These are phyloP conservation scores for Trichophyton schoenleinii DNA, from an alignment of 2,329 filamentous ascomycete species.

Conservation along the genomic window DNA sequence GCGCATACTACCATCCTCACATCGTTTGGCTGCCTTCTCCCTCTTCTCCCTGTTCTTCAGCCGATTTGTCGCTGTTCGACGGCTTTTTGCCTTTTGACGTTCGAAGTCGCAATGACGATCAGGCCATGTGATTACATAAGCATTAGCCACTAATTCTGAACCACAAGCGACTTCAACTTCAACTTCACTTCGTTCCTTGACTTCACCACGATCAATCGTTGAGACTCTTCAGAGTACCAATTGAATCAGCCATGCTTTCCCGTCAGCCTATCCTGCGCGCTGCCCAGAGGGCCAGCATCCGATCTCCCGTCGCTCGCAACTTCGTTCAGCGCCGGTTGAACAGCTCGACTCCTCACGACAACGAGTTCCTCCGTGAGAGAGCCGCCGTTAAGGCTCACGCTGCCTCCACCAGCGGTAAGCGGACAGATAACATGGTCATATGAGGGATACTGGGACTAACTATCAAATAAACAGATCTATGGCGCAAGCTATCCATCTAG, in stretches of 20 bases:
- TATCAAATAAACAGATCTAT: slow-evolving; percentile 53
- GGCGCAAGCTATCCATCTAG: slow-evolving; percentile 94
- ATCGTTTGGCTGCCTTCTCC: not conserved
- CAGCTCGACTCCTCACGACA: slow-evolving; percentile 55
- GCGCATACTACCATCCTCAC: not conserved
- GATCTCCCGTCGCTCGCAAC: slow-evolving; percentile 39
- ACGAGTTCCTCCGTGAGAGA: slow-evolving; percentile 87
- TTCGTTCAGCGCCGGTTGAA: slow-evolving; percentile 59
- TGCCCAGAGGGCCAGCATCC: slow-evolving; percentile 41
- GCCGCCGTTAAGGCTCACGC: slow-evolving; percentile 85
- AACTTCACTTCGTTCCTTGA: not conserved
- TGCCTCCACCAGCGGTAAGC: slow-evolving; percentile 66
- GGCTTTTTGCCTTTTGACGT: not conserved
- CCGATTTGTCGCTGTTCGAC: not conserved
- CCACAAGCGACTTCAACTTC: not conserved
- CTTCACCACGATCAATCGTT: not conserved
- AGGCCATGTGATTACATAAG: not conserved
- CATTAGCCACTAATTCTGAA: slow-evolving; percentile 1
- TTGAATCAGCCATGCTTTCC: slow-evolving; percentile 43
- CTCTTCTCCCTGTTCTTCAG: not conserved
- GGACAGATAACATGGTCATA: slow-evolving; percentile 9
- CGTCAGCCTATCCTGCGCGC: slow-evolving; percentile 50
- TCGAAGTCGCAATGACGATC: not conserved
- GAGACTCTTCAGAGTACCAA: slow-evolving; percentile 3
- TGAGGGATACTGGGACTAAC: not conserved